Evolutionary conservation across 2,329 filamentous ascomycete species (phyloP).

Genomic region (Tolypocladium amazonense): DNA sequence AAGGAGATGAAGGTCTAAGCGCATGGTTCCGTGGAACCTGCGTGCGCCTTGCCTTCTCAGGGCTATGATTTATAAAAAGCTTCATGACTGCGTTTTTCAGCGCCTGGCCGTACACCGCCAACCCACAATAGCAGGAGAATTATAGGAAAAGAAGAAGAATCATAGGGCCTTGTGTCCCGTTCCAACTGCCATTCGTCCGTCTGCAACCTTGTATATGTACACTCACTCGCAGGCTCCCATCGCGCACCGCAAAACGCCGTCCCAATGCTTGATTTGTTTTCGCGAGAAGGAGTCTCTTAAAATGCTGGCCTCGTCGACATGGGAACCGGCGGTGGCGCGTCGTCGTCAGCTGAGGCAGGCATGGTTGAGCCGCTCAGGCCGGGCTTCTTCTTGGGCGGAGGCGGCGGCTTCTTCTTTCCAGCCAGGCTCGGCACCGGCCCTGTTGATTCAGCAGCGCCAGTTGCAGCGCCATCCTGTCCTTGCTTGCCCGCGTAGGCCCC

Average conservation of each 20-base stretch:
- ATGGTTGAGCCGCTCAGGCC: constrained; percentile 16
- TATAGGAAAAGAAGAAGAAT: constrained; percentile 2
- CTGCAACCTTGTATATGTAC: not conserved
- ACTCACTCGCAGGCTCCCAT: not conserved
- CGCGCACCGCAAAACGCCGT: not conserved
- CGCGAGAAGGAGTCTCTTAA: constrained; percentile 10
- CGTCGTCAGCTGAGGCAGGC: constrained; percentile 13
- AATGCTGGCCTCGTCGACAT: constrained; percentile 39
- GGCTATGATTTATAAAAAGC: constrained; percentile 3
- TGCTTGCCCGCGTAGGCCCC: constrained; percentile 15
- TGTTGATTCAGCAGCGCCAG: not conserved
- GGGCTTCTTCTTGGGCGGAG: constrained; percentile 44
- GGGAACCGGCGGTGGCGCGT: constrained; percentile 40
- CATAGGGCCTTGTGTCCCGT: not conserved
- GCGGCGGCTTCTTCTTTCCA: constrained; percentile 43
- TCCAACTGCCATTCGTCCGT: not conserved
- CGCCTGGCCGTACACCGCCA: constrained; percentile 6
- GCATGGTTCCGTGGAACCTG: not conserved
- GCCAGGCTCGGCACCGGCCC: constrained; percentile 7
- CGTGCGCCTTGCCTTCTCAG: constrained; percentile 2
- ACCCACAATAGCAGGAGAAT: constrained; percentile 5
- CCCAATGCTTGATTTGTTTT: not conserved
- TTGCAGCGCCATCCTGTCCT: constrained; percentile 3
- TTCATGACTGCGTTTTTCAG: constrained; percentile 1
- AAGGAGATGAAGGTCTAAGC: constrained; percentile 81